Percentiles rank a stretch among this genome's conserved stretches.
Conservation (phyloP, 2,329 filamentous ascomycete genomes). For the Mariannaea elegans region DNA sequence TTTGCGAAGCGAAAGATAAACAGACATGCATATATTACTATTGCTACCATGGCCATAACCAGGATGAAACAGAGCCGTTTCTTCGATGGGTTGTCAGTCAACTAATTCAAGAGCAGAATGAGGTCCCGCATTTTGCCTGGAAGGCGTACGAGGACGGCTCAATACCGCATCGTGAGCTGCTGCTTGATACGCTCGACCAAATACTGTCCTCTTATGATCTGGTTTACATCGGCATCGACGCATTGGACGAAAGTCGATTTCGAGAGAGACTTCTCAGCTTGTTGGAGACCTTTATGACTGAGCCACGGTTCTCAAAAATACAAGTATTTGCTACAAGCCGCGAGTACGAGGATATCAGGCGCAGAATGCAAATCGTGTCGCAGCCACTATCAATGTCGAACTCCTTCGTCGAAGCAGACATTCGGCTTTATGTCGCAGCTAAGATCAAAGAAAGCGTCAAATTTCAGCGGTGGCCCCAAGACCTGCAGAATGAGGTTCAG, state of each 20-base stretch:
- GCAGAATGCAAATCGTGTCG: background rate
- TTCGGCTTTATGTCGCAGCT: background rate
- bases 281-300: background rate
- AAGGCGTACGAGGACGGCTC: background rate
- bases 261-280: background rate
- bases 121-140: no score
- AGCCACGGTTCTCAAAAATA: slow-evolving; percentile 1
- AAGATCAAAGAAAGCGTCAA: background rate
- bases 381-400: background rate
- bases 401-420: background rate
- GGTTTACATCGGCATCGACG: slow-evolving; percentile 3
- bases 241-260: slow-evolving; percentile 1
- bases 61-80: background rate
- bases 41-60: slow-evolving; percentile 3
- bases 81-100: slow-evolving; percentile 8
- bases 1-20: background rate
- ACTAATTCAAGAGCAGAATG: no score
- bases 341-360: slow-evolving; percentile 5
- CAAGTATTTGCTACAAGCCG: slow-evolving; percentile 10
- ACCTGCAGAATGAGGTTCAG: background rate
- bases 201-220: no score
- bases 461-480: background rate
- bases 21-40: background rate
- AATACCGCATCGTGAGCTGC: no score
- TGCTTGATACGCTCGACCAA: no score